These are phyloP conservation scores for Cladobotryum protrusum DNA, from an alignment of 2,329 filamentous ascomycete species.

Conservation along the genomic window DNA sequence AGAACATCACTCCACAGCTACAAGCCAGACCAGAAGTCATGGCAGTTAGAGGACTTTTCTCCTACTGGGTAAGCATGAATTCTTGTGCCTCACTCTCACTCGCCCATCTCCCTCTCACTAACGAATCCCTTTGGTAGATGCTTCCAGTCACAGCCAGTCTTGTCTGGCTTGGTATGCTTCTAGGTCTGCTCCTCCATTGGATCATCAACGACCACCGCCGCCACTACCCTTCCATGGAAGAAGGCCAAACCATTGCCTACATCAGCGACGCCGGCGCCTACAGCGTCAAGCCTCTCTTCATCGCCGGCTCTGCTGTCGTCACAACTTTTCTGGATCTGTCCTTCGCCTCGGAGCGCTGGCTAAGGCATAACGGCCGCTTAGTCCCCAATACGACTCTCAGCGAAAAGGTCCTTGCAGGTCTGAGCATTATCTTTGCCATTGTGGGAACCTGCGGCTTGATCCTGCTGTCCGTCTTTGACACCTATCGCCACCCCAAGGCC, in stretches of 20 bases:
- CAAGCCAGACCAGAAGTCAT: conserved; percentile 17
- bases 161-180: conserved; percentile 60
- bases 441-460: conserved; percentile 76
- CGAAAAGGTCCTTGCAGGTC: conserved; percentile 56
- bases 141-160: conserved; percentile 63
- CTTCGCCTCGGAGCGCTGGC: conserved; percentile 76
- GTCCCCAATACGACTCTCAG: conserved; percentile 59
- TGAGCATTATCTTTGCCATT: conserved; percentile 63
- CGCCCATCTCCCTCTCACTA: not conserved
- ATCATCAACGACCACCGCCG: conserved; percentile 46
- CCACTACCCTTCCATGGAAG: conserved; percentile 55
- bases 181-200: conserved; percentile 69
- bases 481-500: conserved; percentile 54
- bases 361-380: conserved; percentile 75
- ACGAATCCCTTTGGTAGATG: conserved; percentile 35
- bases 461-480: conserved; percentile 80
- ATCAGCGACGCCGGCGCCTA: conserved; percentile 61
- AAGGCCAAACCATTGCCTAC: conserved; percentile 58
- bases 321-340: conserved; percentile 75
- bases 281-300: conserved; percentile 69
- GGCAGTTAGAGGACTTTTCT: conserved; percentile 27
- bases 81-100: not conserved
- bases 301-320: conserved; percentile 63
- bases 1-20: not conserved
- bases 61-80: conserved; percentile 33